phyloP scores from a whole-genome alignment of 306 rosid species.

The Arachis stenosperma region DNA sequence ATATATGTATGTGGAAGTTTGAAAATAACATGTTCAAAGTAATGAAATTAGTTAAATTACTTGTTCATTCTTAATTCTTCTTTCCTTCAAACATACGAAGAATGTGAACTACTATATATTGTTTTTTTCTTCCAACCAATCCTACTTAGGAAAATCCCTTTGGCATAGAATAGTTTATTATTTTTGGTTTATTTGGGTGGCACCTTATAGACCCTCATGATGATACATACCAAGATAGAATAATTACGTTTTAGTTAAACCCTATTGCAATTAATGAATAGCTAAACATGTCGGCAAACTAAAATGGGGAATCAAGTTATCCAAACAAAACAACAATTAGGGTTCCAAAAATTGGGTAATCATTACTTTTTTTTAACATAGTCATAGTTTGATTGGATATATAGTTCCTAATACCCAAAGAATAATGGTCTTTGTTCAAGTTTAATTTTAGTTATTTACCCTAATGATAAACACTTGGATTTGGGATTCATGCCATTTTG shows the following conservation, averaged over 20 bases:
- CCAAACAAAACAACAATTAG: background rate
- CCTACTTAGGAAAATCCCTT: background rate
- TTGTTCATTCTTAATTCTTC: background rate
- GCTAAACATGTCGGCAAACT: background rate
- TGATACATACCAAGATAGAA: background rate
- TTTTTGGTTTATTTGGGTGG: constrained; percentile 4
- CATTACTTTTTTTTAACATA: background rate
- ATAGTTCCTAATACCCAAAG: background rate
- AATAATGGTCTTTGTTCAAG: background rate
- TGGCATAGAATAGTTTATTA: background rate
- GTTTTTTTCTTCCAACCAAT: background rate
- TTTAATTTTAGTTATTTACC: background rate
- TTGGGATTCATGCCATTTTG: background rate
- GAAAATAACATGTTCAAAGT: too few species aligned
- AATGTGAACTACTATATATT: background rate
- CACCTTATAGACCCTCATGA: background rate
- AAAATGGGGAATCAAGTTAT: constrained; percentile 3
- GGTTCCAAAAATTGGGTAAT: constrained; percentile 9
- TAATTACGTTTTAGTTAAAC: constrained; percentile 14
- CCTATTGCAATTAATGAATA: background rate
- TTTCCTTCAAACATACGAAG: constrained; percentile 9
- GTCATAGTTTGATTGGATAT: background rate
- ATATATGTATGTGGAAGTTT: too few species aligned
- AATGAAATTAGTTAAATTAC: background rate
- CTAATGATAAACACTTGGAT: background rate